Conservation (phyloP, 1,284 basidiomycete genomes). For the Moniliophthora roreri region DNA sequence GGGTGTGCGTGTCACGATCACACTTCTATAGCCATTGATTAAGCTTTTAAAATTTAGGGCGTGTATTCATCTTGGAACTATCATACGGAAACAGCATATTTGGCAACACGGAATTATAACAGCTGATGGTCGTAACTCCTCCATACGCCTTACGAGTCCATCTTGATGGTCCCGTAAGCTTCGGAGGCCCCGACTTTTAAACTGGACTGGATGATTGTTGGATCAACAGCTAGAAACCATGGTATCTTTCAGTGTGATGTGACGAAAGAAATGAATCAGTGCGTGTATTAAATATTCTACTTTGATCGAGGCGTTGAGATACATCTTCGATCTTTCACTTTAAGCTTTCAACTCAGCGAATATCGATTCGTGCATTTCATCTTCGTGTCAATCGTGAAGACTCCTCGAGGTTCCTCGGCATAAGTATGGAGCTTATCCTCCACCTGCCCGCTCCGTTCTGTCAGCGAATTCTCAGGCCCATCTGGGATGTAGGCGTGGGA, state of each 20-base stretch:
- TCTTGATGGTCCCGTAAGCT: too few species aligned
- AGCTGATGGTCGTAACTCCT: too few species aligned
- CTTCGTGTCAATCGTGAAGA: slow-evolving; percentile 22
- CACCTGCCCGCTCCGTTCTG: slow-evolving; percentile 39
- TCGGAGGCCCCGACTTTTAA: too few species aligned
- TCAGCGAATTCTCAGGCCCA: slow-evolving; percentile 29
- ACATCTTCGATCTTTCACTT: slow-evolving; percentile 25
- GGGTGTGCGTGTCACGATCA: slow-evolving; percentile 5
- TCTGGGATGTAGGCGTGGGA: slow-evolving; percentile 13
- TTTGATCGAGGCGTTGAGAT: neutral
- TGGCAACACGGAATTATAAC: too few species aligned
- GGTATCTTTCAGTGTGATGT: neutral
- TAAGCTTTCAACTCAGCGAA: slow-evolving; percentile 30
- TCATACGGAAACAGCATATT: too few species aligned
- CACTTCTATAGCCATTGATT: slow-evolving; percentile 20
- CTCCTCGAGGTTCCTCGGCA: slow-evolving; percentile 12
- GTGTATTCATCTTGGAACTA: slow-evolving; percentile 8
- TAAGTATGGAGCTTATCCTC: slow-evolving; percentile 30
- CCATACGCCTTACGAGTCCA: too few species aligned
- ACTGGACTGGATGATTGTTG: too few species aligned
- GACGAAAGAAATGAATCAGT: too few species aligned
- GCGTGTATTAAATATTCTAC: slow-evolving; percentile 33
- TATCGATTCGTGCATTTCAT: slow-evolving; percentile 23
- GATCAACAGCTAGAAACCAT: too few species aligned
- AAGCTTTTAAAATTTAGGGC: slow-evolving; percentile 29